Base-by-base conservation (phyloP, 176 grass and related monocot species). In the Avena atlantica region DNA sequence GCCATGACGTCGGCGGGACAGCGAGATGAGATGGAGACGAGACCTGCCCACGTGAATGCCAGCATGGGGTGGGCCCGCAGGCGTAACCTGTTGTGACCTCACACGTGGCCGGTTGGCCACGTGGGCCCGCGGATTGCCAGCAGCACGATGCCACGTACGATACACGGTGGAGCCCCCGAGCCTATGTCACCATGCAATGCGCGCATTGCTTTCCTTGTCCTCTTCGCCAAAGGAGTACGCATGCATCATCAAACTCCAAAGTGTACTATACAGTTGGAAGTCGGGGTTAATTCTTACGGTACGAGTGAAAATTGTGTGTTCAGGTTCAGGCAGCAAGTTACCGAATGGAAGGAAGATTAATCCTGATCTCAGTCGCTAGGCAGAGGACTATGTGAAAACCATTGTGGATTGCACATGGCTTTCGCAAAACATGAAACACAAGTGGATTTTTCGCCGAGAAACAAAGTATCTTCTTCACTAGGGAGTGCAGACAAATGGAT, bases 81-180 rank as follows among this genome's bases (percentile, higher is more conserved):
- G 75, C 75, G 51, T 36, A 78, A 58, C 76, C 76, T 78, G 53
- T 78, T 56, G 76, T 21, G 29, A 5, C 27, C 9, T 78, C 53
- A 59, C 76, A 78, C 53, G 76, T 78, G 76, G 53, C 76, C 17
- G 29, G 2, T 21, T 42, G 24, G 52, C 48, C 48, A 76, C 48
- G 2, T 52, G 73, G 73, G 73, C 48, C 73, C 73, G 49, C 14
- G 0, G 15, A 3, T 27, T 53, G 73, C 73, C 73, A 76, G 48
- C 73, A 53, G 17, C 48, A 15, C 1, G 23, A 13, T 76, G 73
- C 73, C 73, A 76, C 73, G 73, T 53, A 76, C 45, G 13, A 27
- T 49, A 25, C 73, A 76, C 23, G 45, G 71, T 74, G 45, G 45
- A 74, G 45, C 40, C 70, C 70, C 5, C 42, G 0, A 0, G 13